Conservation (phyloP, 2,329 filamentous ascomycete species). For the Aspergillus oerlinghausenensis region DNA sequence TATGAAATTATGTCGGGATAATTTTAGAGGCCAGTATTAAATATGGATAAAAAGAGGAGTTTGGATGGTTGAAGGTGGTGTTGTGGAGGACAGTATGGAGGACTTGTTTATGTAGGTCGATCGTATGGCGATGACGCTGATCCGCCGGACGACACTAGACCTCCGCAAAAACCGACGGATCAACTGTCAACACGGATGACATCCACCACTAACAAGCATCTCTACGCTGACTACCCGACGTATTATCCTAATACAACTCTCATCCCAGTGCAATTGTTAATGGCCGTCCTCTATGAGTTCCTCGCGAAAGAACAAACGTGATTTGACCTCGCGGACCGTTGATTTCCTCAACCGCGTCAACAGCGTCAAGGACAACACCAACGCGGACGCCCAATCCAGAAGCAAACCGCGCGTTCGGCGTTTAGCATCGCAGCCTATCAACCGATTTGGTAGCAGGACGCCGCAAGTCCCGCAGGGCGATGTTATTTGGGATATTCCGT, state of each 20-base stretch:
- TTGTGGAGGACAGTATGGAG: neutral
- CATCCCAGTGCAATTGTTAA: neutral
- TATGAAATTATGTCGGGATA: neutral
- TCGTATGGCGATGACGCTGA: neutral
- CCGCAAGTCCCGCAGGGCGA: constrained; percentile 2
- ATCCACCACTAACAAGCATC: neutral
- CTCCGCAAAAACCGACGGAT: neutral
- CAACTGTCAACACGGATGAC: neutral
- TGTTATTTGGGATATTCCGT: constrained; percentile 6
- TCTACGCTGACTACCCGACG: neutral
- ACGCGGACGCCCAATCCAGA: neutral
- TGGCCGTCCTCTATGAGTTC: constrained; percentile 6
- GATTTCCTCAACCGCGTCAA: constrained; percentile 23
- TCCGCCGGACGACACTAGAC: neutral
- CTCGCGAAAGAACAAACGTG: constrained; percentile 12
- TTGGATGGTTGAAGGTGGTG: neutral
- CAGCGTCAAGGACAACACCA: constrained; percentile 9
- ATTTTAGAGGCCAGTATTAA: neutral
- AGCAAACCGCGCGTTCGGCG: neutral
- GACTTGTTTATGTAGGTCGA: neutral
- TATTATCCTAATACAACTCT: neutral
- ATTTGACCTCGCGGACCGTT: constrained; percentile 12
- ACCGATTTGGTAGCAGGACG: neutral
- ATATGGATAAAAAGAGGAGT: neutral
- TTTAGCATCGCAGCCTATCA: constrained; percentile 2